Conservation (phyloP, 192 early-diverging fungal genomes). For the Lunasporangiospora selenospora region DNA sequence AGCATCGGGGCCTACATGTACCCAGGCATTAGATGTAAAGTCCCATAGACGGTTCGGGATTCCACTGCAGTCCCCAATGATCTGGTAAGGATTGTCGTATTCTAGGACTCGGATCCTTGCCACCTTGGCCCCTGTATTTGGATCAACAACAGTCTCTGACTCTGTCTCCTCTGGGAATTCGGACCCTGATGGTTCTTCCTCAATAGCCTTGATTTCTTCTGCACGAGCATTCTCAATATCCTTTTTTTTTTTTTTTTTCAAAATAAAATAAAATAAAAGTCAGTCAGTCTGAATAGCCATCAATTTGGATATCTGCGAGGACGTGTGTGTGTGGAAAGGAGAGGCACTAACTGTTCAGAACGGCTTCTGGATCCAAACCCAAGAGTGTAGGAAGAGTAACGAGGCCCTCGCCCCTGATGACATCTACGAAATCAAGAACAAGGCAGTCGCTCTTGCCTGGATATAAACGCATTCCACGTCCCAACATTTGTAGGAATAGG, state of each 20-base stretch:
- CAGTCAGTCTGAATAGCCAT: background rate
- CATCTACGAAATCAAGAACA: conserved; percentile 88
- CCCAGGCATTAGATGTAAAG: conserved; percentile 51
- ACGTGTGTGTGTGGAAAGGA: too few species aligned
- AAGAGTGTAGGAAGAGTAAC: conserved; percentile 82
- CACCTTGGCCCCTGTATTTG: conserved; percentile 9
- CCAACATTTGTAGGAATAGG: conserved; percentile 96
- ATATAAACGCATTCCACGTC: conserved; percentile 81
- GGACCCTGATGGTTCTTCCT: conserved; percentile 9
- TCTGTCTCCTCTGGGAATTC: conserved; percentile 16
- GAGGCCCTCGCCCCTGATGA: conserved; percentile 56
- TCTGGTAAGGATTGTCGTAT: conserved; percentile 58
- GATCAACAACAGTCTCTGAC: conserved; percentile 1
- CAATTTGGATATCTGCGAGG: background rate
- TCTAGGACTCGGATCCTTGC: conserved; percentile 51
- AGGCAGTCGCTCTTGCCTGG: conserved; percentile 78
- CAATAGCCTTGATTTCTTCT: conserved; percentile 26
- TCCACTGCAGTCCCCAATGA: conserved; percentile 50
- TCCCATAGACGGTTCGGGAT: conserved; percentile 6
- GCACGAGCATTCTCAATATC: conserved; percentile 34
- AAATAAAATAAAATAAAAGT: background rate
- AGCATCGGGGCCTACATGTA: conserved; percentile 43
- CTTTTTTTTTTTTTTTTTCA: conserved; percentile 26
- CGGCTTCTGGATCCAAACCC: conserved; percentile 70
- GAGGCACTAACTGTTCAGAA: conserved; percentile 51